These are phyloP conservation scores for Drechslera avenae DNA, from an alignment of 2,329 filamentous ascomycete species.

Conservation along the genomic window DNA sequence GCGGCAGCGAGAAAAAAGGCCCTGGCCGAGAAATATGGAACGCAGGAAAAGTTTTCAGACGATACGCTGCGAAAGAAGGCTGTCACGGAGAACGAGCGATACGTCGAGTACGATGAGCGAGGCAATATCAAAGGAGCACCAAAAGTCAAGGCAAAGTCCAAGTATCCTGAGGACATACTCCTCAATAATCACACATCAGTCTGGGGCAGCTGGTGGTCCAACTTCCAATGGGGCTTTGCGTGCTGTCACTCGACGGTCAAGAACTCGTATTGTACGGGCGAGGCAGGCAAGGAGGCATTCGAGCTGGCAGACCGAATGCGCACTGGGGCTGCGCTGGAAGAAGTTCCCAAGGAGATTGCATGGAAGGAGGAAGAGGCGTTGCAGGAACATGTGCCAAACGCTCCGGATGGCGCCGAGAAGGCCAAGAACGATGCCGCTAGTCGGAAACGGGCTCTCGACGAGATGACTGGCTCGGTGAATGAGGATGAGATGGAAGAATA, in stretches of 20 bases:
- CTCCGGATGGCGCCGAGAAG: constrained; percentile 50
- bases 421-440: constrained; percentile 47
- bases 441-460: constrained; percentile 77
- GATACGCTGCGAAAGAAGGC: constrained; percentile 68
- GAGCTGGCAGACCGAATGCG: constrained; percentile 72
- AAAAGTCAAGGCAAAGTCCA: constrained; percentile 78
- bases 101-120: constrained; percentile 91
- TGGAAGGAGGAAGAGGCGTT: constrained; percentile 50
- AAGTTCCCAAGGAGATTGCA: constrained; percentile 49
- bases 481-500: constrained; percentile 89
- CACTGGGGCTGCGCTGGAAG: constrained; percentile 53
- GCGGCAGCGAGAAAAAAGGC: constrained; percentile 70
- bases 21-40: constrained; percentile 82
- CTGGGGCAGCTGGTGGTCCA: constrained; percentile 97
- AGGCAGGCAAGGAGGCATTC: constrained; percentile 81
- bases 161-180: constrained; percentile 86
- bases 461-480: constrained; percentile 77
- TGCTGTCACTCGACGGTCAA: constrained; percentile 94
- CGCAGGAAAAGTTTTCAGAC: constrained; percentile 64
- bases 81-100: constrained; percentile 80
- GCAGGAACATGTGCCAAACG: constrained; percentile 53
- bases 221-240: constrained; percentile 93
- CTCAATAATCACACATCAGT: constrained; percentile 91
- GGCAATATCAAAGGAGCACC: constrained; percentile 88
- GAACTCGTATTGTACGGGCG: constrained; percentile 97